A percentile compares a stretch with the other conserved stretches of the same genome.
Conservation (phyloP, 495 filamentous ascomycete genomes). For the Penicillium steckii region DNA sequence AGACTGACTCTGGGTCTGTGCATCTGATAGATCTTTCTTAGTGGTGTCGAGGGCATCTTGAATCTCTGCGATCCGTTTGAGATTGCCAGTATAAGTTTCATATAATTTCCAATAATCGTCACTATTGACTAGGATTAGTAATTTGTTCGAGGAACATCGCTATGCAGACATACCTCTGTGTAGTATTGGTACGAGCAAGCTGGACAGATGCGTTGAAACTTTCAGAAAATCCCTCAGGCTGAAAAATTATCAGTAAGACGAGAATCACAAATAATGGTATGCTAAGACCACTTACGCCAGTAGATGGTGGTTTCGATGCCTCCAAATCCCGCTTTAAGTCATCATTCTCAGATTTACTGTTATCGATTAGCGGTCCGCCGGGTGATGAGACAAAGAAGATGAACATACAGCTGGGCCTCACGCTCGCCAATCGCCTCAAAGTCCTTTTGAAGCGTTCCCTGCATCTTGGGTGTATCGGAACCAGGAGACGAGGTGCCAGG, state of each 20-base stretch:
- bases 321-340: slow-evolving; percentile 43
- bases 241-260: slow-evolving; percentile 8
- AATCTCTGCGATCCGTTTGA: slow-evolving; percentile 41
- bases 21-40: slow-evolving; percentile 37
- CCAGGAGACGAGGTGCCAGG: slow-evolving; percentile 43
- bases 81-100: slow-evolving; percentile 40
- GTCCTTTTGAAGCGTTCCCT: slow-evolving; percentile 46
- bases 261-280: neutral
- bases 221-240: slow-evolving; percentile 38
- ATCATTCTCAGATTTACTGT: slow-evolving; percentile 44
- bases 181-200: slow-evolving; percentile 36
- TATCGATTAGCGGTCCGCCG: slow-evolving; percentile 1
- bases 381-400: neutral
- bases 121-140: slow-evolving; percentile 28
- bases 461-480: slow-evolving; percentile 39
- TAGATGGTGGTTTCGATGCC: slow-evolving; percentile 31
- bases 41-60: slow-evolving; percentile 38
- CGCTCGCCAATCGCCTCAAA: slow-evolving; percentile 44
- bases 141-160: neutral
- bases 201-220: slow-evolving; percentile 34
- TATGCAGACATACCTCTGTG: slow-evolving; percentile 32
- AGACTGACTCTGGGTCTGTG: slow-evolving; percentile 41
- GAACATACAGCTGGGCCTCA: slow-evolving; percentile 41
- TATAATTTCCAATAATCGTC: slow-evolving; percentile 50
- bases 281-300: slow-evolving; percentile 19